Conservation (phyloP, 768 basidiomycete species). For the Amanita jacksonii region DNA sequence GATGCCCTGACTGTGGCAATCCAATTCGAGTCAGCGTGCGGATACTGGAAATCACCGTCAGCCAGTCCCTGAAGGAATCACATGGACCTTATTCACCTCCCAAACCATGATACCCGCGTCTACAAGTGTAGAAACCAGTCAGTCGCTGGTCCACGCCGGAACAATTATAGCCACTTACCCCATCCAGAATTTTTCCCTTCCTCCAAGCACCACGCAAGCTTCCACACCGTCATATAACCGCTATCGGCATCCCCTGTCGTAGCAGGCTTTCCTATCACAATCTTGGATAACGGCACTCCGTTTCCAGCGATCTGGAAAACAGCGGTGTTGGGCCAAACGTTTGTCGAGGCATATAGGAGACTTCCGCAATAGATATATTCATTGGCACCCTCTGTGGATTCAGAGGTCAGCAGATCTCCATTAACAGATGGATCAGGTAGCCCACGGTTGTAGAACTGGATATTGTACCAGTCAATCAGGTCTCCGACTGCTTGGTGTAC, state of each 20-base stretch:
- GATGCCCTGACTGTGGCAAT: background rate
- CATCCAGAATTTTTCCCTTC: background rate
- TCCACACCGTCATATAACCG: conserved; percentile 22
- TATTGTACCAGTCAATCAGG: conserved; percentile 57
- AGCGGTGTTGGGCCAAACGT: conserved; percentile 37
- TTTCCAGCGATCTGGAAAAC: conserved; percentile 33
- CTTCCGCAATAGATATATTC: background rate
- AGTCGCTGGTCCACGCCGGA: no score
- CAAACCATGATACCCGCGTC: background rate
- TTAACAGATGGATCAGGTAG: no score
- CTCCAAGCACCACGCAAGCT: conserved; percentile 15
- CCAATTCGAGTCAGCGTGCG: background rate
- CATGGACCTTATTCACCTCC: background rate
- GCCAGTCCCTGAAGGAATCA: background rate
- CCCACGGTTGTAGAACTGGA: conserved; percentile 35
- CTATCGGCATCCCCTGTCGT: conserved; percentile 27
- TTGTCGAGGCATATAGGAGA: conserved; percentile 15
- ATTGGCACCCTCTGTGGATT: background rate
- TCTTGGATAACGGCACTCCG: conserved; percentile 38
- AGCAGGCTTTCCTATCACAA: conserved; percentile 54
- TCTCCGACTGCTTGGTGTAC: conserved; percentile 43
- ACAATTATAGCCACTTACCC: background rate
- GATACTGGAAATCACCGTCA: background rate
- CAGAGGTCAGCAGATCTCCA: background rate
- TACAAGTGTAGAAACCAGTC: background rate